Conservation (phyloP, 1,139 yeast species). For the Pichia sp. region DNA sequence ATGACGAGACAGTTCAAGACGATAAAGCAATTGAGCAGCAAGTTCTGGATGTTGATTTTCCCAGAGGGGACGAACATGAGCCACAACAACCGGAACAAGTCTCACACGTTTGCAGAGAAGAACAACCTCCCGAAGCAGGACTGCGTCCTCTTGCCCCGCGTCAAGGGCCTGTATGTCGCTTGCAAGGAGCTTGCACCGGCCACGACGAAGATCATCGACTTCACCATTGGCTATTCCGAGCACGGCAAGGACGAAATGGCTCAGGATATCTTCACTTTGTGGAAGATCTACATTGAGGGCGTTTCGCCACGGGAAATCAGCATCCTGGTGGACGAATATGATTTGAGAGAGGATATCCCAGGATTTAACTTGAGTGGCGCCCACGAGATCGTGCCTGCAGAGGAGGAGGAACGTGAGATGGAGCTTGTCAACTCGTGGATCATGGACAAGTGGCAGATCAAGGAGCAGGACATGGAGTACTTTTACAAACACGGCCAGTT, state of each 20-base stretch:
- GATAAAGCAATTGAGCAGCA: slow-evolving; percentile 23
- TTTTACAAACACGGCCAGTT: slow-evolving; percentile 61
- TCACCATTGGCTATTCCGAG: slow-evolving; percentile 80
- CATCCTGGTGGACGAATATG: slow-evolving; percentile 58
- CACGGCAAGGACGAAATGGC: slow-evolving; percentile 63
- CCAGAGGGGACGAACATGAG: slow-evolving; percentile 96
- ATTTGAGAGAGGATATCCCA: slow-evolving; percentile 48
- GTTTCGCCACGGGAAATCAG: slow-evolving; percentile 64
- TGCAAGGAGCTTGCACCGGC: slow-evolving; percentile 57
- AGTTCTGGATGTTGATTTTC: slow-evolving; percentile 59
- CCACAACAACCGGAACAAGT: slow-evolving; percentile 54
- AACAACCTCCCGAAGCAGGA: slow-evolving; percentile 33
- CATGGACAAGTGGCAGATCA: slow-evolving; percentile 67
- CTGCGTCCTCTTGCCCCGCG: slow-evolving; percentile 74
- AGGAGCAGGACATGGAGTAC: slow-evolving; percentile 62
- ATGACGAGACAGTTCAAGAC: slow-evolving; percentile 54
- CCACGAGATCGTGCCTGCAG: slow-evolving; percentile 26
- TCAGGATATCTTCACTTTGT: slow-evolving; percentile 69
- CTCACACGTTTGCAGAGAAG: slow-evolving; percentile 54
- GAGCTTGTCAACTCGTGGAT: slow-evolving; percentile 71
- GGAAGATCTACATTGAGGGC: slow-evolving; percentile 62
- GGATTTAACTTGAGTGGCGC: slow-evolving; percentile 45
- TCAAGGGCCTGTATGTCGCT: slow-evolving; percentile 71
- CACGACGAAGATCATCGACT: slow-evolving; percentile 69
- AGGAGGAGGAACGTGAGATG: slow-evolving; percentile 39